phyloP scores from a whole-genome alignment of 148 eudicot genomes.

The Cornus suecica region DNA sequence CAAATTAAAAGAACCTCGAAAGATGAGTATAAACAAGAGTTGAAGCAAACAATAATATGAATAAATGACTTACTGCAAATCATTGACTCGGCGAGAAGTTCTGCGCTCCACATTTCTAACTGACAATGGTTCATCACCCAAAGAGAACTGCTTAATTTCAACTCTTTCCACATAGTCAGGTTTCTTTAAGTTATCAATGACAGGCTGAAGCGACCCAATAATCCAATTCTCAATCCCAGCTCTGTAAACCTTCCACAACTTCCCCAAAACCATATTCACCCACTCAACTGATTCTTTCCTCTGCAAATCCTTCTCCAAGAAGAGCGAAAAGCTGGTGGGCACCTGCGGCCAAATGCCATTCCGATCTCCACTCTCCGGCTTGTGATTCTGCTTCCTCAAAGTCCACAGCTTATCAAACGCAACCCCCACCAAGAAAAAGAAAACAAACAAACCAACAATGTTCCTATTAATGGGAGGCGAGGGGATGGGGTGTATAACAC shows the following conservation, averaged over 20 bases:
- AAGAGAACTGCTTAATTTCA: constrained; percentile 88
- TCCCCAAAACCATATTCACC: constrained; percentile 98
- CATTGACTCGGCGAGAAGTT: constrained; percentile 87
- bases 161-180: constrained; percentile 95
- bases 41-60: background rate
- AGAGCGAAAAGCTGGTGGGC: constrained; percentile 62
- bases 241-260: constrained; percentile 92
- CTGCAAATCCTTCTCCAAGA: constrained; percentile 86
- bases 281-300: constrained; percentile 98
- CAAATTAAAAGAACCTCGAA: background rate
- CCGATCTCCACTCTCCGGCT: constrained; percentile 27
- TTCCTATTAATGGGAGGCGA: constrained; percentile 71
- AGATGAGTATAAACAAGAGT: background rate
- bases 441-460: constrained; percentile 65
- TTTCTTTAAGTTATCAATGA: constrained; percentile 78
- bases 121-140: constrained; percentile 93
- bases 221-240: constrained; percentile 91
- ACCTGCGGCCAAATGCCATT: constrained; percentile 63
- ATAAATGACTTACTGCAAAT: constrained; percentile 74
- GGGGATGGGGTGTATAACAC: constrained; percentile 88
- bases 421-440: constrained; percentile 91
- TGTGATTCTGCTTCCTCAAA: constrained; percentile 51
- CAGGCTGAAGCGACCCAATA: constrained; percentile 88
- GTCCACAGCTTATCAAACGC: constrained; percentile 86
- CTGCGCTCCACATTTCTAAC: constrained; percentile 93